Evolutionary conservation across 352 stramenopile genomes (phyloP), one percentile per base, ranked within the genome.

Genomic region (Phytopythium delawarense): DNA sequence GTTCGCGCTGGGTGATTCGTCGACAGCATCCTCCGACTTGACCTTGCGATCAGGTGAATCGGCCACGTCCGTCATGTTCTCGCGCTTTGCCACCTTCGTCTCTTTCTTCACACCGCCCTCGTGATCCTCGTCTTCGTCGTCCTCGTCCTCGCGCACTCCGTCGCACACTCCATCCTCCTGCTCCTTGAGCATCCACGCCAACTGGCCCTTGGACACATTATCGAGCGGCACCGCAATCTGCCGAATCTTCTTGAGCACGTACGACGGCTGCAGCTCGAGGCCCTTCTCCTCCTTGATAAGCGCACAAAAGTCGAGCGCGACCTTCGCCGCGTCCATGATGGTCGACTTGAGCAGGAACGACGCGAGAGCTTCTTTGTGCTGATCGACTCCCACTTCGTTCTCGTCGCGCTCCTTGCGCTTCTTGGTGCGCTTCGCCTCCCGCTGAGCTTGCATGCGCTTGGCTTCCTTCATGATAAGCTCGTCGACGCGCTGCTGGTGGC

Each of bases 401-500:
- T 85, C 71, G 52, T 89, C 73, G 23, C 77, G 72, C 16, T 92
- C 70, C 59, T 91, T 90, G 52, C 86, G 82, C 62, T 94, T 94
- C 58, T 92, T 94, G 15, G 74, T 66, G 20, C 87, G 82, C 66
- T 92, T 93, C 25, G 78, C 78, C 70, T 93, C 84, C 8, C 85
- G 83, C 44, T 91, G 82, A 7, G 71, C 81, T 52, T 96, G 84
- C 84, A 96, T 94, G 7, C 81, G 79, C 63, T 92, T 92, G 12
- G 87, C 87, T 52, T 96, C 87, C 42, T 91, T 92, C 86, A 95
- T 92, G 62, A 95, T 95, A 32, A 91, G 65, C 12, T 93, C 84
- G 57, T 95, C 84, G 8, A 95, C 84, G n/a, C 80, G 80, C 50
- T 76, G 54, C 53, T 95, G 86, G 50, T 92, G 80, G 48, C 87